phyloP scores from a whole-genome alignment of 768 basidiomycete species.

The Xerocomus spinulosus region DNA sequence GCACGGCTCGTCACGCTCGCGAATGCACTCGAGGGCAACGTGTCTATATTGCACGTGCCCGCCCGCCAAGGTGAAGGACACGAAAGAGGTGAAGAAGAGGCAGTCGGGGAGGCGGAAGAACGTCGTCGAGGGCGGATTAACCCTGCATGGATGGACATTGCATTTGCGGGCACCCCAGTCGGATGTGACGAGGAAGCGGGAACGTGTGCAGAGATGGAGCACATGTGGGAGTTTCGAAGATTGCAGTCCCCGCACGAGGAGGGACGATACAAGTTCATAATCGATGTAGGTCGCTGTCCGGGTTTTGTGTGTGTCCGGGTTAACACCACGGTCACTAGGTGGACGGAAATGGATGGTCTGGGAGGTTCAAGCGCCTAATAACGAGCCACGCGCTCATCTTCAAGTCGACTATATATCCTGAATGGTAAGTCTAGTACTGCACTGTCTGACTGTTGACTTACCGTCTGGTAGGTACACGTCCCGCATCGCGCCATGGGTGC shows the following conservation, averaged over 20 bases:
- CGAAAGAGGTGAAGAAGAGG: constrained; percentile 14
- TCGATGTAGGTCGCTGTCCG: constrained; percentile 41
- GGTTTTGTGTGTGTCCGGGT: background rate
- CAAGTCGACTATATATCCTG: constrained; percentile 69
- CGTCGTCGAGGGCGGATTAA: constrained; percentile 41
- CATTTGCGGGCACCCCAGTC: constrained; percentile 45
- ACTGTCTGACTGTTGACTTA: background rate
- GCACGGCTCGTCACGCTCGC: constrained; percentile 41
- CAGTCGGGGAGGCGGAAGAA: constrained; percentile 33
- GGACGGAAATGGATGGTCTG: constrained; percentile 66
- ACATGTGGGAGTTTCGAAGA: constrained; percentile 47
- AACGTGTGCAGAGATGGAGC: constrained; percentile 40
- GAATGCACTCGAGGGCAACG: constrained; percentile 38
- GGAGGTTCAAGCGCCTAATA: constrained; percentile 63
- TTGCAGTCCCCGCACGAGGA: constrained; percentile 44
- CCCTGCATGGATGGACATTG: constrained; percentile 57
- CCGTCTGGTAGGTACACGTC: constrained; percentile 23
- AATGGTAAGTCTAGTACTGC: constrained; percentile 45
- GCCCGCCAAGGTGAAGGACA: constrained; percentile 1
- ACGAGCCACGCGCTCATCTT: constrained; percentile 60
- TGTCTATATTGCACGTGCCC: constrained; percentile 38
- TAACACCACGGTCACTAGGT: constrained; percentile 26
- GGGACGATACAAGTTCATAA: constrained; percentile 55
- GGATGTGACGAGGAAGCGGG: constrained; percentile 32
- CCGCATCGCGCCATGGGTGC: constrained; percentile 63